Conservation (phyloP, 495 filamentous ascomycete species). For the Lasiosphaeria miniovina region DNA sequence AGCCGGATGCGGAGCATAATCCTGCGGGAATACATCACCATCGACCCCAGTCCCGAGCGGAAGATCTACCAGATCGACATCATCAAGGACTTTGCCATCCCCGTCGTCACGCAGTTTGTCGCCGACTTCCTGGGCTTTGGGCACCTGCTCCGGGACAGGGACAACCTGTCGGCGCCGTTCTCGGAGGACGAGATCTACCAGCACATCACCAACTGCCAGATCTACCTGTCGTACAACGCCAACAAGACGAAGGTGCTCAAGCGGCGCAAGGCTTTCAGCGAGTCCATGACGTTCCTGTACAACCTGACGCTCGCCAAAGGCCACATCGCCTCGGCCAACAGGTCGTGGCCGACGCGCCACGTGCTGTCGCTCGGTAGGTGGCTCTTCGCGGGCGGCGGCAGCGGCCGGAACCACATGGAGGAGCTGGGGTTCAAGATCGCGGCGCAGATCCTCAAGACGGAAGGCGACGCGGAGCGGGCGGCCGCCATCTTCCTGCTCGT, state of each 20-base stretch:
- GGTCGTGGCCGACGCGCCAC: neutral
- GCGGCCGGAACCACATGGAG: constrained; percentile 8
- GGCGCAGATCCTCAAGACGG: constrained; percentile 8
- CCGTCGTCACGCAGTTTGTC: constrained; percentile 16
- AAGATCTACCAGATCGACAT: constrained; percentile 18
- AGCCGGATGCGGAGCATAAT: constrained; percentile 11
- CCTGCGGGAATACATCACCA: constrained; percentile 13
- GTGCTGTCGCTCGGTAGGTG: neutral
- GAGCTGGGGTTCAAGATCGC: constrained; percentile 12
- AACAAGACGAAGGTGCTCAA: constrained; percentile 18
- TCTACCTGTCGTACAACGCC: constrained; percentile 20
- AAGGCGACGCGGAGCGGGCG: constrained; percentile 6
- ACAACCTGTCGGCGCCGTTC: constrained; percentile 5
- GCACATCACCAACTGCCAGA: constrained; percentile 23
- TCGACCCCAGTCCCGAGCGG: neutral
- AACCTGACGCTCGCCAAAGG: constrained; percentile 11
- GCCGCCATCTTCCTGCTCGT: constrained; percentile 18
- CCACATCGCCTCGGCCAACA: constrained; percentile 5
- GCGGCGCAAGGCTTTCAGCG: constrained; percentile 16
- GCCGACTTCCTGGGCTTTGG: constrained; percentile 23
- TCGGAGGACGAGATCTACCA: constrained; percentile 22
- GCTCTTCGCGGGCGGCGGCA: neutral
- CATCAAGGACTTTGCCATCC: constrained; percentile 21
- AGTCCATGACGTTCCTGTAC: constrained; percentile 9
- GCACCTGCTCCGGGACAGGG: constrained; percentile 6